Percentiles rank a stretch among this genome's conserved stretches.
Evolutionary conservation across 768 basidiomycete genomes (phyloP).

Genomic region (Tulasnella sp.): DNA sequence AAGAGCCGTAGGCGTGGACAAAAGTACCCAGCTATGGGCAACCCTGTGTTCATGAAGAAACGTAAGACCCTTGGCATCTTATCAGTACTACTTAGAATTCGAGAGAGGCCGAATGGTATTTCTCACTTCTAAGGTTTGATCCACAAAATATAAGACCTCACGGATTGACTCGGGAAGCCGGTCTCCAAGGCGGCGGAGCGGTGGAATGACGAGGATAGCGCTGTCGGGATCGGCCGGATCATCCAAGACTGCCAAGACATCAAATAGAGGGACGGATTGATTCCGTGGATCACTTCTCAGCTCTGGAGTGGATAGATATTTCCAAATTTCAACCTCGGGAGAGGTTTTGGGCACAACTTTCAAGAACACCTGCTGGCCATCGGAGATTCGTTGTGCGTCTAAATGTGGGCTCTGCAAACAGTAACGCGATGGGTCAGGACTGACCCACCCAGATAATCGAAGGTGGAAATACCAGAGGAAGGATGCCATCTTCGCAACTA

Average conservation of each 20-base stretch:
- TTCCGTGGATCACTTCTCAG: neutral
- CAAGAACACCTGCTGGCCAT: neutral
- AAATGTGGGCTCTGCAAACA: neutral
- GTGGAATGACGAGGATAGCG: constrained; percentile 9
- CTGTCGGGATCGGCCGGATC: neutral
- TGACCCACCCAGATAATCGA: too few species aligned
- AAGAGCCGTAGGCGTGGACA: too few species aligned
- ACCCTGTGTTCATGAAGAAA: too few species aligned
- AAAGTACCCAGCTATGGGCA: too few species aligned
- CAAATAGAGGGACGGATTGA: constrained; percentile 8
- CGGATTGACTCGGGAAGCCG: neutral
- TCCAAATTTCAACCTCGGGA: constrained; percentile 7
- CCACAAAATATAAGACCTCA: neutral
- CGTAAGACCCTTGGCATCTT: too few species aligned
- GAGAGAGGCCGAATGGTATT: too few species aligned
- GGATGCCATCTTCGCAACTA: too few species aligned
- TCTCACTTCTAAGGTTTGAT: constrained; percentile 21
- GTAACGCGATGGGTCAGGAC: too few species aligned
- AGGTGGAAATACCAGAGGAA: too few species aligned
- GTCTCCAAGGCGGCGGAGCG: neutral
- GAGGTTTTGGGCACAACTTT: neutral
- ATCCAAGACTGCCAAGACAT: constrained; percentile 10
- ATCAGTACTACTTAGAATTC: too few species aligned
- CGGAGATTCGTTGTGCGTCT: neutral
- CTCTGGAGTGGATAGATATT: neutral